phyloP scores from a whole-genome alignment of 257 asterid genomes.

The Solanum ossicruentum region DNA sequence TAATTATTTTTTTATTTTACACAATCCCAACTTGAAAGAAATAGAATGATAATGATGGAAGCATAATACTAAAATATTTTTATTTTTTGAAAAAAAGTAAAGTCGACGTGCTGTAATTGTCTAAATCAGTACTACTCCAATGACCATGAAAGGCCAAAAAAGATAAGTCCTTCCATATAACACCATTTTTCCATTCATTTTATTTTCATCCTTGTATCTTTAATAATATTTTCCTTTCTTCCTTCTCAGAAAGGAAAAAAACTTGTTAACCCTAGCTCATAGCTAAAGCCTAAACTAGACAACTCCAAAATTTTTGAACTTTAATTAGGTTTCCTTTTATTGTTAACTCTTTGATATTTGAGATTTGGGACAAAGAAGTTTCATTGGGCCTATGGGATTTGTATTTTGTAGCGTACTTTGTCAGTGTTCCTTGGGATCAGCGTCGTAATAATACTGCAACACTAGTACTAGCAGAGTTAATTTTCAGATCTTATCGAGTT shows the following conservation, averaged over 20 bases:
- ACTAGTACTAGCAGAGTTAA: neutral
- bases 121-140: neutral
- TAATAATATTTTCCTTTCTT: neutral
- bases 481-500: neutral
- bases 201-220: neutral
- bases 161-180: neutral
- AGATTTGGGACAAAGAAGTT: slow-evolving; percentile 11
- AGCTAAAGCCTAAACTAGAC: neutral
- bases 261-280: neutral
- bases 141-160: neutral
- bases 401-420: slow-evolving; percentile 4
- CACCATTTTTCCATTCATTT: slow-evolving; percentile 39
- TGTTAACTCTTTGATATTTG: slow-evolving; percentile 8
- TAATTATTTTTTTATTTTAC: neutral
- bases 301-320: neutral
- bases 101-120: neutral
- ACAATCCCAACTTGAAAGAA: neutral
- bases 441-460: neutral
- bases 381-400: slow-evolving; percentile 11
- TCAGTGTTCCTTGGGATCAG: slow-evolving; percentile 26
- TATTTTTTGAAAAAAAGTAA: neutral
- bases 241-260: neutral
- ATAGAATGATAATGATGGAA: neutral
- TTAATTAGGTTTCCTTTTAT: neutral
- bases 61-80: neutral